These are phyloP conservation scores for Cordyceps tenuipes DNA, from an alignment of 2,329 filamentous ascomycete species.

Conservation along the genomic window DNA sequence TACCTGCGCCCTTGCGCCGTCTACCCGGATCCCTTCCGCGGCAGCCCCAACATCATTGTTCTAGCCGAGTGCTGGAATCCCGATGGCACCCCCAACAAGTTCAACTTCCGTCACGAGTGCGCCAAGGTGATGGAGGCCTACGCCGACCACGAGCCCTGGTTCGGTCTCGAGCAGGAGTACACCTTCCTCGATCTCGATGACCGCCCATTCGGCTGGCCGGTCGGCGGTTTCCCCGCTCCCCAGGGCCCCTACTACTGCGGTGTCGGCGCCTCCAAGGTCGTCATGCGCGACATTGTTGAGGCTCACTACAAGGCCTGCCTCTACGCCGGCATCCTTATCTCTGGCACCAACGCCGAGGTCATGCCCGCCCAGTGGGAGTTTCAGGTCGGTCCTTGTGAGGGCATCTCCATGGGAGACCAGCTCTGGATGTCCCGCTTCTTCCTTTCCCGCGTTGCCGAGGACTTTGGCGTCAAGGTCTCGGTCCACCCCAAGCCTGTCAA, in stretches of 20 bases:
- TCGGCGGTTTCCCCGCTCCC: conserved; percentile 77
- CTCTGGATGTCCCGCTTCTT: conserved; percentile 84
- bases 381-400: conserved; percentile 85
- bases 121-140: conserved; percentile 84
- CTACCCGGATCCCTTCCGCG: conserved; percentile 87
- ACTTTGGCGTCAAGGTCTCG: conserved; percentile 93
- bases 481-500: conserved; percentile 92
- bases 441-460: conserved; percentile 83
- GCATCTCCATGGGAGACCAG: conserved; percentile 90
- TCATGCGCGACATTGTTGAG: conserved; percentile 96
- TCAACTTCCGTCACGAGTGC: conserved; percentile 92
- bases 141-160: conserved; percentile 81
- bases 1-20: conserved; percentile 87
- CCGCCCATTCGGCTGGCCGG: conserved; percentile 70
- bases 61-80: conserved; percentile 91
- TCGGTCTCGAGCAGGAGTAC: conserved; percentile 97
- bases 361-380: conserved; percentile 98
- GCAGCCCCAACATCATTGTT: conserved; percentile 85
- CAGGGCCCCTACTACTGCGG: conserved; percentile 58
- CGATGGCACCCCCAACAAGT: conserved; percentile 94
- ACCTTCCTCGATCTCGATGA: conserved; percentile 67
- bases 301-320: conserved; percentile 55
- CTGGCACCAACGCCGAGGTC: conserved; percentile 97
- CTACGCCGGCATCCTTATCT: conserved; percentile 86
- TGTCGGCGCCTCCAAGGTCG: conserved; percentile 94